Base-by-base conservation (phyloP, 345 rosid genomes). In the Streptanthus diversifolius region DNA sequence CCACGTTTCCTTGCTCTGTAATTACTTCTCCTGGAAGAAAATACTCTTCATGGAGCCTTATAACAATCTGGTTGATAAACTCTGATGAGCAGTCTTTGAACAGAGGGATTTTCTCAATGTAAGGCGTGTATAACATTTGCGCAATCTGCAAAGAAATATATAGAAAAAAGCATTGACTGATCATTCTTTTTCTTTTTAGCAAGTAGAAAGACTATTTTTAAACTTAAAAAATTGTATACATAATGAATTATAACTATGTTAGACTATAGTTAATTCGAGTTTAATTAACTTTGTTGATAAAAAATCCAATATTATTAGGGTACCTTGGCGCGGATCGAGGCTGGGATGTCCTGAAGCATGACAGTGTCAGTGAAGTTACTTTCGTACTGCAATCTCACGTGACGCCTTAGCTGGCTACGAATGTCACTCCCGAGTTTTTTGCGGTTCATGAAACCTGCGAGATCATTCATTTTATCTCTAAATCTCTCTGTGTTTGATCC, bases 11-110 rank as follows among this genome's bases (percentile, higher is more conserved):
- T 71, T 87, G 98, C 80, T 88, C 97, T 83, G 88, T 79, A 71
- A 95, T 85, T 52, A 92, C 88, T 87, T 95, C 98, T 76, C 98
- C 97, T 0, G 98, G 99, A 60, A 95, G 95, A 80, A 86, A 91
- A 77, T 92, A 92, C 71, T 95, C 99, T 83, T 95, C 99, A 76
- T 95, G 98, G 44, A 95, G 87, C 76, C 83, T 87, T 61, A 78
- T 85, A 25, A 82, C 97, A 45, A 95, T 88, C 79, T 95, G 99
- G 70, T 84, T 88, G 18, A 95, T 84, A 54, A 95, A 88, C 80
- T 92, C 98, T 0, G 83, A 55, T 11, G 99, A 92, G 72, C 99
- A 95, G 59, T 80, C 97, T 67, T 76, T 80, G 55, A 95, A 86
- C 40, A 95, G 87, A 33, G 85, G 45, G 54, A 88, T 78, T 47